Conservation (phyloP, 2,329 filamentous ascomycete genomes). For the Epicoccum sorghinum region DNA sequence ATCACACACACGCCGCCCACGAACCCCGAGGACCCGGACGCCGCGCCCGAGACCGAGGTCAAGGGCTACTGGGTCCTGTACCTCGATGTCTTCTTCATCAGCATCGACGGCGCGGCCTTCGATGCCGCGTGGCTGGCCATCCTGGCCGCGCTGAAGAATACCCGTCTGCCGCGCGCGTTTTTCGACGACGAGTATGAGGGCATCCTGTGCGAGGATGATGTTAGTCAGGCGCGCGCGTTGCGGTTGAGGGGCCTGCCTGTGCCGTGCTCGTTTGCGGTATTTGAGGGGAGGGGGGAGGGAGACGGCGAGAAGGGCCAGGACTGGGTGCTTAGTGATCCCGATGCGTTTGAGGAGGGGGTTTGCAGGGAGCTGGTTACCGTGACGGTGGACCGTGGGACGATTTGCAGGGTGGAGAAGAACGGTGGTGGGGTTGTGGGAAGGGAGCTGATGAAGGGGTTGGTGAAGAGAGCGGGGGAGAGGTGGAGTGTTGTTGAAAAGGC, state of each 20-base stretch:
- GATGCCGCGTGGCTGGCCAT: conserved; percentile 89
- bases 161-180: conserved; percentile 75
- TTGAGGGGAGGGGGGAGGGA: conserved; percentile 57
- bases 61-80: conserved; percentile 96
- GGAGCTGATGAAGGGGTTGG: conserved; percentile 65
- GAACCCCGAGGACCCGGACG: conserved; percentile 54
- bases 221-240: conserved; percentile 62
- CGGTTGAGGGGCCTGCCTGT: conserved; percentile 71
- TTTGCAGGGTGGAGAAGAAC: conserved; percentile 78
- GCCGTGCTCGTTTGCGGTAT: conserved; percentile 78
- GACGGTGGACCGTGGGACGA: conserved; percentile 79
- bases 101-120: conserved; percentile 88
- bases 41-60: conserved; percentile 59
- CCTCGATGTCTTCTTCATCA: conserved; percentile 93
- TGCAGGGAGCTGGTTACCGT: conserved; percentile 84
- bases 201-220: conserved; percentile 73
- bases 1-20: conserved; percentile 68
- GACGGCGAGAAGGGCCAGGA: conserved; percentile 43
- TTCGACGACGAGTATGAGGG: conserved; percentile 85
- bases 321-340: conserved; percentile 87
- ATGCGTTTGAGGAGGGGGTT: conserved; percentile 84
- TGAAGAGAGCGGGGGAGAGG: conserved; percentile 65
- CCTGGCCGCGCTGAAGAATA: conserved; percentile 79
- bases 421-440: conserved; percentile 76
- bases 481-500: conserved; percentile 64